phyloP scores from a whole-genome alignment of 2,329 filamentous ascomycete species.

The Alternaria rosae region DNA sequence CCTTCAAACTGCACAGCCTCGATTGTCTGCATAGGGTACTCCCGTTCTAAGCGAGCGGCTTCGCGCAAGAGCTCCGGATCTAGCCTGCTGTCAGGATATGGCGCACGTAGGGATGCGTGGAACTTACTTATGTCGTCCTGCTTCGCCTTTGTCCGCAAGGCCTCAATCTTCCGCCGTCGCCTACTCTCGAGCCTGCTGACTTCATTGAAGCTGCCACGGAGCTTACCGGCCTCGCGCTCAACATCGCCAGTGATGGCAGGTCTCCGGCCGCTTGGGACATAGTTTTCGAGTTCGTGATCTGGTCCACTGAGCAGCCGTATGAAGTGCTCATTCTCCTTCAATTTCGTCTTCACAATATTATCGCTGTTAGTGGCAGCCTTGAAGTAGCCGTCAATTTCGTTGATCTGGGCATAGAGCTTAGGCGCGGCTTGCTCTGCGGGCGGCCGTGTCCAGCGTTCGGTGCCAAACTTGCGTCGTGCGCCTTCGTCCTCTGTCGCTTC shows the following conservation, averaged over 20 bases:
- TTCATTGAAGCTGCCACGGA: slow-evolving; percentile 85
- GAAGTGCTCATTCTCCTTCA: slow-evolving; percentile 75
- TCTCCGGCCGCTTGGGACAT: slow-evolving; percentile 83
- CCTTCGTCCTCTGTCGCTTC: slow-evolving; percentile 86
- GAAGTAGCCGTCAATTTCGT: slow-evolving; percentile 88
- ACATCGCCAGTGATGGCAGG: slow-evolving; percentile 81
- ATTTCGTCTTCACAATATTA: slow-evolving; percentile 77
- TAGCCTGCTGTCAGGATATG: slow-evolving; percentile 43
- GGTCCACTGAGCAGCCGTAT: slow-evolving; percentile 79
- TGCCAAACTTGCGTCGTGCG: slow-evolving; percentile 80
- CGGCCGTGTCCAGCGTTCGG: slow-evolving; percentile 80
- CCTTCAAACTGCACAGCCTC: slow-evolving; percentile 90
- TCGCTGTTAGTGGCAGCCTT: slow-evolving; percentile 73
- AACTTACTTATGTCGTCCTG: slow-evolving; percentile 81
- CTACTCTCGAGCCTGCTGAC: slow-evolving; percentile 82
- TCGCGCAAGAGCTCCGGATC: slow-evolving; percentile 81
- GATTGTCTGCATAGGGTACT: slow-evolving; percentile 83
- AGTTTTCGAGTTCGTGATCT: slow-evolving; percentile 83
- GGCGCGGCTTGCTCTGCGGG: slow-evolving; percentile 72
- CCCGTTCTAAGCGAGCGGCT: slow-evolving; percentile 82
- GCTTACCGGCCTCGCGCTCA: slow-evolving; percentile 76
- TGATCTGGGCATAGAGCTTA: slow-evolving; percentile 77
- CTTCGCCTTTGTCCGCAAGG: slow-evolving; percentile 78
- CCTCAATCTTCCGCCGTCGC: slow-evolving; percentile 79
- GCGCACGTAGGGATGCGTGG: slow-evolving; percentile 3